phyloP scores from a whole-genome alignment of 2,329 filamentous ascomycete species.

The Epicoccum nigrum region DNA sequence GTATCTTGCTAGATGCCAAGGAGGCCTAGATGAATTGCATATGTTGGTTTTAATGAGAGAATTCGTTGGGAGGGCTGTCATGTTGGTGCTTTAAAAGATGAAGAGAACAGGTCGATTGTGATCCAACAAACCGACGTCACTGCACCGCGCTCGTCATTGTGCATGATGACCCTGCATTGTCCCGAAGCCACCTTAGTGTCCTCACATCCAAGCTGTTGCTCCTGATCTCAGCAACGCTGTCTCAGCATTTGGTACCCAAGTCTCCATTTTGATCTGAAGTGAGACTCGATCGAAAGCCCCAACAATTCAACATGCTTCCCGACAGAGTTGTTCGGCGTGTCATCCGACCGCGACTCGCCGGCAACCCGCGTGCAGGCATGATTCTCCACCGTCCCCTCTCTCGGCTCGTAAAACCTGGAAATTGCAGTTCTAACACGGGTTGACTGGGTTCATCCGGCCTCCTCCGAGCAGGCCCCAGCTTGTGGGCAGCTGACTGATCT shows the following conservation, averaged over 20 bases:
- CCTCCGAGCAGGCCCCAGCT: slow-evolving; percentile 21
- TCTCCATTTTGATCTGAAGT: too few relatives aligned
- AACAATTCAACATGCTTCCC: too few relatives aligned
- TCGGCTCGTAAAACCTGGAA: slow-evolving; percentile 24
- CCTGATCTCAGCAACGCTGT: too few relatives aligned
- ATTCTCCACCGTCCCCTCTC: slow-evolving; percentile 16
- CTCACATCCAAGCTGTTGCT: neutral
- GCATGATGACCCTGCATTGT: slow-evolving; percentile 33
- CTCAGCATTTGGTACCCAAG: too few relatives aligned
- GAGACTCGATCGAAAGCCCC: too few relatives aligned
- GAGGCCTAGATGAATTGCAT: slow-evolving; percentile 42
- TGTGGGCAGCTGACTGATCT: neutral
- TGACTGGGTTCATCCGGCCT: slow-evolving; percentile 23
- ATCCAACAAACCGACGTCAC: slow-evolving; percentile 38
- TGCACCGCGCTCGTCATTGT: slow-evolving; percentile 34
- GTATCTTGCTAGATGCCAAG: slow-evolving; percentile 33
- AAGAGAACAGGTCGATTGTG: slow-evolving; percentile 17
- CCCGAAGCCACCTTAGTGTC: neutral
- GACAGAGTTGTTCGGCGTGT: neutral
- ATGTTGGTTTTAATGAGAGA: slow-evolving; percentile 25
- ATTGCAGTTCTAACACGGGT: slow-evolving; percentile 18
- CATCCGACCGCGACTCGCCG: neutral
- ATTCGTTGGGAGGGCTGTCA: slow-evolving; percentile 27
- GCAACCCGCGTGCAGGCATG: neutral
- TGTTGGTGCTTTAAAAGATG: slow-evolving; percentile 26